phyloP scores from a whole-genome alignment of 495 filamentous ascomycete genomes.

The Astrocystis sublimbata region DNA sequence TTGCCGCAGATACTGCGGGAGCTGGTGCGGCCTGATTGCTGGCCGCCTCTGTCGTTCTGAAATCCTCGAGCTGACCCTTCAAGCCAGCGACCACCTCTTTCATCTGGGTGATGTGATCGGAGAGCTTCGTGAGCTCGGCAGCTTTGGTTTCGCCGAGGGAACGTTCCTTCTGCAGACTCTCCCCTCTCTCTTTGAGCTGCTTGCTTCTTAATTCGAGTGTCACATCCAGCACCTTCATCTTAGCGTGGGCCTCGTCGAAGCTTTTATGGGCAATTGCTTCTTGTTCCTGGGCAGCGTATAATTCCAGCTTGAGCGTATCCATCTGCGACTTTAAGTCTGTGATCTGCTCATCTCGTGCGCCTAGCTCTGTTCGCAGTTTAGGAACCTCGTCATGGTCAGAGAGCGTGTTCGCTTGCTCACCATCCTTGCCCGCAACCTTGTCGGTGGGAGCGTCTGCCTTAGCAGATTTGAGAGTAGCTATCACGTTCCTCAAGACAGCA shows the following conservation, averaged over 20 bases:
- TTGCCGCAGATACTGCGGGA: constrained; percentile 4
- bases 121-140: constrained; percentile 31
- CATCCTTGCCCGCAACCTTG: constrained; percentile 22
- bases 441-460: constrained; percentile 19
- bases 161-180: constrained; percentile 46
- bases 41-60: constrained; percentile 35
- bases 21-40: constrained; percentile 38
- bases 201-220: constrained; percentile 51
- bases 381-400: constrained; percentile 75
- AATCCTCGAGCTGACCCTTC: constrained; percentile 36
- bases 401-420: constrained; percentile 77
- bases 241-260: constrained; percentile 53
- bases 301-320: constrained; percentile 38
- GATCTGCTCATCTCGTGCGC: constrained; percentile 47
- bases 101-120: constrained; percentile 34
- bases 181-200: constrained; percentile 48
- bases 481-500: constrained; percentile 30
- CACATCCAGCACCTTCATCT: constrained; percentile 49
- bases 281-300: constrained; percentile 55
- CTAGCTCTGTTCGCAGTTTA: constrained; percentile 62
- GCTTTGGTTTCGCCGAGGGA: constrained; percentile 30
- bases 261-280: constrained; percentile 55
- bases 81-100: constrained; percentile 35
- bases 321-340: constrained; percentile 40
- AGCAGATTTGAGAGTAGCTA: constrained; percentile 29